Evolutionary conservation across 2,329 filamentous ascomycete genomes (phyloP), one percentile per base, ranked within the genome.

Genomic region (Achaetomium macrosporum): DNA sequence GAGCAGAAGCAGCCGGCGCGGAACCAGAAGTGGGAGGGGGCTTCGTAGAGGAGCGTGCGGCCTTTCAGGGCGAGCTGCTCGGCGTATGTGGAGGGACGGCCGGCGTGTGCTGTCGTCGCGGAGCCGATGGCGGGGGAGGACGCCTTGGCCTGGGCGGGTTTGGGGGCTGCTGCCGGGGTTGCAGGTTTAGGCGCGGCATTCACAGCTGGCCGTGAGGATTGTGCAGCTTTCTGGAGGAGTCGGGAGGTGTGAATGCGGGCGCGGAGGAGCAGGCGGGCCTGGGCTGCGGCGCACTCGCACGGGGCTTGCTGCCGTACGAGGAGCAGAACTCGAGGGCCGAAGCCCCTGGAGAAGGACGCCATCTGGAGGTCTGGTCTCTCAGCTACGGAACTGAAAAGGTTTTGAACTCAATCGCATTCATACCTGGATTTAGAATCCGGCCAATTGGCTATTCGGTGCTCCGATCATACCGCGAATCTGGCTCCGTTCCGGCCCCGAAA

Each of bases 21-120:
- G 66, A 83, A 85, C 68, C 76, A 75, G 52, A 78, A 77, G 62
- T 87, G 83, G 1, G 82, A 82, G 13, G 82, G 81, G 1, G 79
- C 77, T 61, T 84, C 74, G 71, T 87, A 89, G 41, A 89, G 73
- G 3, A 79, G 68, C 8, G 84, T 82, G 5, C 78, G 74, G 1
- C 74, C 63, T 57, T 80, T 78, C 53, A 72, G 71, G 13, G 80
- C 77, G 36, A 88, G 74, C 54, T 74, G 76, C 56, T 76, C 76
- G 61, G 76, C 74, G 68, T 77, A 82, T 50, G 69, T 57, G 53
- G 57, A n/a, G 19, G 54, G 35, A 19, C 19, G 10, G 15, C 39
- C 37, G 20, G 53, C 16, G 16, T 12, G 53, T 41, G 51, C 37
- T 50, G 50, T 16, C 25, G 43, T 37, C 46, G 61, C 31, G 41